Evolutionary conservation across 306 rosid species (phyloP), one percentile per base, ranked within the genome.

Genomic region (Vicia villosa): DNA sequence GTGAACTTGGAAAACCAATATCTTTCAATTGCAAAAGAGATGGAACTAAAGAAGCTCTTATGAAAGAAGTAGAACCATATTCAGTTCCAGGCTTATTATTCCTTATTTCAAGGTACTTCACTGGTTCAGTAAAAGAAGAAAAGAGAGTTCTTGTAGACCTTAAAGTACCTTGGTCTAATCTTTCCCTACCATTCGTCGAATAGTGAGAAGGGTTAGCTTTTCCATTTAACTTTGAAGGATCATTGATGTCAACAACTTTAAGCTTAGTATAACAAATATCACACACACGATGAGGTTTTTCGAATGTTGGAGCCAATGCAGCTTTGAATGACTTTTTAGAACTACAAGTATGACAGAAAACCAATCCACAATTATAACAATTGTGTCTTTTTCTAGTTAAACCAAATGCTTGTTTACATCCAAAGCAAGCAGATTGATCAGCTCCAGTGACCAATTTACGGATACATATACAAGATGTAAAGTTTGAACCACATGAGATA

Each of bases 251-350:
- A 26, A 79, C 75, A 62, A 80, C 63, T 81, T 83, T 90, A 32
- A 93, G 90, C 78, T 93, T 93, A 11, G 84, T 77, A 80, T 79
- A 84, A 76, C 98, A 93, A 70, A 85, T 82, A 82, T 93, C 97
- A 49, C 98, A 93, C 5, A 93, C 98, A 6, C 98, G 96, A 66
- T 88, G 90, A 9, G 86, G 97, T 75, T 88, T 93, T 41, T 91
- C 89, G 4, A 93, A 90, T 10, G 86, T 85, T 15, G 96, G 88
- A 70, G 93, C 91, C 82, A 93, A 62, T 72, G 92, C 84, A 47
- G 96, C 90, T 73, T 67, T 84, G 42, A 84, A 30, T 67, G 91
- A 88, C 82, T 85, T 93, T 73, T 67, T 93, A 36, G 98, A 88
- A 65, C 98, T 90, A 63, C 98, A 93, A 41, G 83, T 77, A 80